These are phyloP conservation scores for Reutealis trisperma DNA, from an alignment of 345 rosid species.

Conservation along the genomic window DNA sequence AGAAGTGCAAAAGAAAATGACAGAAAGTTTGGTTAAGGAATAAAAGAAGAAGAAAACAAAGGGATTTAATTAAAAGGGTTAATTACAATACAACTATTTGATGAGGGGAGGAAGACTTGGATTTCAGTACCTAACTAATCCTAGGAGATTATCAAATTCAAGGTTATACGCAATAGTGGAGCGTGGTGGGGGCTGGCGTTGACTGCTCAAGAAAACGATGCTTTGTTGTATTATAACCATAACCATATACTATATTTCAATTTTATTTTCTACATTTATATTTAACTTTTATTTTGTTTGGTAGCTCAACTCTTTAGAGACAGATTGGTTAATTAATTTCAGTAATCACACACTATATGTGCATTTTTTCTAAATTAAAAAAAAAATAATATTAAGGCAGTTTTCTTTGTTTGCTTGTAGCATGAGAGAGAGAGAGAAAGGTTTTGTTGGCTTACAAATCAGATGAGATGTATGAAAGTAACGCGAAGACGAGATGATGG, in stretches of 20 bases:
- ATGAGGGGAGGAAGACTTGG: slow-evolving; percentile 9
- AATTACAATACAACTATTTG: neutral
- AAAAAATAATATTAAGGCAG: neutral
- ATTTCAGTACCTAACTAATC: slow-evolving; percentile 15
- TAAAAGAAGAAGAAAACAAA: too few relatives aligned
- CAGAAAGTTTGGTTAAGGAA: too few relatives aligned
- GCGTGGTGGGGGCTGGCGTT: slow-evolving; percentile 19
- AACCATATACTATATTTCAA: slow-evolving; percentile 1
- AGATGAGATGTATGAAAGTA: slow-evolving; percentile 11
- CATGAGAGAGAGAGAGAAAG: neutral
- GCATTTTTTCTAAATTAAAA: too few relatives aligned
- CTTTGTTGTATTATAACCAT: slow-evolving; percentile 15
- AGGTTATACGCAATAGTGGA: neutral
- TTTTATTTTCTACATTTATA: too few relatives aligned
- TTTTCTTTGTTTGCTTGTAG: slow-evolving; percentile 17
- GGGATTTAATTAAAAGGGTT: too few relatives aligned
- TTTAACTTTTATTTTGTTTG: neutral
- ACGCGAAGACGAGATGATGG: slow-evolving; percentile 19
- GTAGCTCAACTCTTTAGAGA: neutral
- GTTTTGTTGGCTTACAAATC: slow-evolving; percentile 8
- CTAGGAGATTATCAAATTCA: too few relatives aligned
- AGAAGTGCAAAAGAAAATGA: too few relatives aligned
- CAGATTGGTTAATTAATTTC: neutral
- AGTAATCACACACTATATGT: neutral
- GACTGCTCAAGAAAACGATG: slow-evolving; percentile 35